Base-by-base conservation (phyloP, 2,329 filamentous ascomycete genomes). In the Claviceps sp. region DNA sequence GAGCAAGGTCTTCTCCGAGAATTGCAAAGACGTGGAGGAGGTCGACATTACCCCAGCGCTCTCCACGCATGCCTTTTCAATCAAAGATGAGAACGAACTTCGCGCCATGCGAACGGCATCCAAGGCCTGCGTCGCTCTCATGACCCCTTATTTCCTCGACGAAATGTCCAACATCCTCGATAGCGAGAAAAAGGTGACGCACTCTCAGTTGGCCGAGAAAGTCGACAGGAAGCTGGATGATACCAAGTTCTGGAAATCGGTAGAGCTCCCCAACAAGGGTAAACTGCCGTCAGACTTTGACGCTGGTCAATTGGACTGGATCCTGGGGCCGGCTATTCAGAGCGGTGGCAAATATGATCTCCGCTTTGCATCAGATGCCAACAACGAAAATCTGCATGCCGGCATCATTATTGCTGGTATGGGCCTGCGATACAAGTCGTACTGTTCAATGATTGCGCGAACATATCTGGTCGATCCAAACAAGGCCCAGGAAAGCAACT, bases 391-490 rank as follows among this genome's bases (percentile, higher is more conserved):
- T 52, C 75, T 98, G 20, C 88, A 96, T 64, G 83, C 91, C 0
- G 94, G 93, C 40, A 88, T 96, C 60, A 98, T 98, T 60, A 82
- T 98, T 59, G 87, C 89, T 6, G 88, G 87, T 1, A 82, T 98
- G 68, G 93, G 93, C 50, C 77, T 98, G 55, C 82, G 93, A 57
- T 98, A 98, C 71, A 93, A 93, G 70, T 94, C 89, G 1, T 98
- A 98, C 68, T 90, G 87, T 64, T 95, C 90, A 2, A 80, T 89
- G 54, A 88, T 98, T 59, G 89, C 86, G 13, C 83, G 93, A 57
- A 97, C 94, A 7, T 98, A 95, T 67, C 77, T 98, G 55, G 91
- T 98, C 46, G 94, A 97, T 60, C 94, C 94, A 16, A 96, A 93
- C 71, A 97, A 96, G 68, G 82, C 86, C 0, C 93, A 98, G 65